Evolutionary conservation across 345 rosid species (phyloP).

Genomic region (Citrus mangshanensis): DNA sequence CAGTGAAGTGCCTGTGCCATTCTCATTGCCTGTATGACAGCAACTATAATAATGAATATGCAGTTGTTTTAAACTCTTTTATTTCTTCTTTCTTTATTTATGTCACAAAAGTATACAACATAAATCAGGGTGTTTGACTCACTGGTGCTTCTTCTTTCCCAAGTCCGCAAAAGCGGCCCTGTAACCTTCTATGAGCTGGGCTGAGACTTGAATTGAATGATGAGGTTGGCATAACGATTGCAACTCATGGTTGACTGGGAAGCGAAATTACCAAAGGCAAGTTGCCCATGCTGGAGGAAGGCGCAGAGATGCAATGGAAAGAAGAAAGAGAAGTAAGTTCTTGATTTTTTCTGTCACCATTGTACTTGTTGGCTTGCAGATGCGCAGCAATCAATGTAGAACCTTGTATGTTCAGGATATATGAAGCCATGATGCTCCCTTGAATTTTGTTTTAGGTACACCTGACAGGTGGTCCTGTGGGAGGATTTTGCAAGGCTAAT

Average conservation of each 20-base stretch:
- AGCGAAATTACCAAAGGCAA: slow-evolving; percentile 76
- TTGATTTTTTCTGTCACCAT: too few species aligned
- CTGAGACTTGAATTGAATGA: slow-evolving; percentile 69
- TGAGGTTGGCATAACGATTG: slow-evolving; percentile 73
- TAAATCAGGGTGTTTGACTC: neutral
- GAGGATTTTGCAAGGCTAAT: slow-evolving; percentile 76
- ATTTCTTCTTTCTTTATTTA: too few species aligned
- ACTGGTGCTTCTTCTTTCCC: neutral
- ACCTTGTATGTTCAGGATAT: neutral
- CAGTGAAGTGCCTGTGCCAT: too few species aligned
- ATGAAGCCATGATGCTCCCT: too few species aligned
- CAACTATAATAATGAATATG: too few species aligned
- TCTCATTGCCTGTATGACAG: too few species aligned
- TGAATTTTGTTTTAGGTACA: slow-evolving; percentile 34
- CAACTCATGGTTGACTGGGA: slow-evolving; percentile 92
- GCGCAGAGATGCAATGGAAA: slow-evolving; percentile 91
- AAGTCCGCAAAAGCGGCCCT: slow-evolving; percentile 88
- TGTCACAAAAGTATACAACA: too few species aligned
- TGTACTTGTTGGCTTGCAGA: too few species aligned
- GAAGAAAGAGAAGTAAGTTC: slow-evolving; percentile 75
- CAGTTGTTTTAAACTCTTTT: too few species aligned
- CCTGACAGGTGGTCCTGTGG: slow-evolving; percentile 43
- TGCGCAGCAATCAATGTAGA: neutral
- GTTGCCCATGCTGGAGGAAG: slow-evolving; percentile 88
- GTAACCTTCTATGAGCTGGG: slow-evolving; percentile 81